Evolutionary conservation across 139 green algal genomes (phyloP).

Genomic region (Chlorella ohadii): DNA sequence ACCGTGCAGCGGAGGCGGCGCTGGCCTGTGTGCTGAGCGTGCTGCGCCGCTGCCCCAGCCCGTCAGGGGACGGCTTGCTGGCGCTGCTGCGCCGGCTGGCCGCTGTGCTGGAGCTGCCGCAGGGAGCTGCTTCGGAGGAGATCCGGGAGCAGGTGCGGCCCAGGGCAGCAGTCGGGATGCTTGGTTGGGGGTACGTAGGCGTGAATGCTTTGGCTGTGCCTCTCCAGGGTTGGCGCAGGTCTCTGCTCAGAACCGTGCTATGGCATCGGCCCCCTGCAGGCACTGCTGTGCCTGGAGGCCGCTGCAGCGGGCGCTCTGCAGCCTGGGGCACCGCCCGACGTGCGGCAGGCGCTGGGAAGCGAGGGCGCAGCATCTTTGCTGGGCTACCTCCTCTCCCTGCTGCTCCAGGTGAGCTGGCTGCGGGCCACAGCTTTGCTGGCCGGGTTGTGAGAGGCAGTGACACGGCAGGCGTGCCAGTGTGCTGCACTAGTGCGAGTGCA

Average conservation of each 20-base stretch:
- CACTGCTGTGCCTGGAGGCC: slow-evolving; percentile 12
- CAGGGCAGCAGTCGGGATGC: not conserved
- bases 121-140: slow-evolving; percentile 49
- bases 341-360: not conserved
- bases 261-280: not conserved
- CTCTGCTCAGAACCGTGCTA: not conserved
- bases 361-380: slow-evolving; percentile 48
- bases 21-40: slow-evolving; percentile 29
- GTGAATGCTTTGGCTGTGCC: not conserved
- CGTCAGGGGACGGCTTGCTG: slow-evolving; percentile 22
- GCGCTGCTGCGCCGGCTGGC: slow-evolving; percentile 62
- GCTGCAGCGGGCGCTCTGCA: not conserved
- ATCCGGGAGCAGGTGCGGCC: not conserved
- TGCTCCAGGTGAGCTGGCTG: slow-evolving; percentile 37
- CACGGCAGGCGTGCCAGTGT: too few relatives aligned
- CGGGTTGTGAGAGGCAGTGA: too few relatives aligned
- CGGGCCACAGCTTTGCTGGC: too few relatives aligned
- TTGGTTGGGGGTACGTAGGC: not conserved
- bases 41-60: not conserved
- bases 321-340: not conserved
- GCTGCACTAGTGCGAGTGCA: too few relatives aligned
- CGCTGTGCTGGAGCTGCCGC: slow-evolving; percentile 47
- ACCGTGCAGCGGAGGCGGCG: slow-evolving; percentile 63
- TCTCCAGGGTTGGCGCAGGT: too few relatives aligned
- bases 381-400: slow-evolving; percentile 54